Evolutionary conservation across 805 yeast genomes (phyloP).

Genomic region (Starmerella etchellsii): DNA sequence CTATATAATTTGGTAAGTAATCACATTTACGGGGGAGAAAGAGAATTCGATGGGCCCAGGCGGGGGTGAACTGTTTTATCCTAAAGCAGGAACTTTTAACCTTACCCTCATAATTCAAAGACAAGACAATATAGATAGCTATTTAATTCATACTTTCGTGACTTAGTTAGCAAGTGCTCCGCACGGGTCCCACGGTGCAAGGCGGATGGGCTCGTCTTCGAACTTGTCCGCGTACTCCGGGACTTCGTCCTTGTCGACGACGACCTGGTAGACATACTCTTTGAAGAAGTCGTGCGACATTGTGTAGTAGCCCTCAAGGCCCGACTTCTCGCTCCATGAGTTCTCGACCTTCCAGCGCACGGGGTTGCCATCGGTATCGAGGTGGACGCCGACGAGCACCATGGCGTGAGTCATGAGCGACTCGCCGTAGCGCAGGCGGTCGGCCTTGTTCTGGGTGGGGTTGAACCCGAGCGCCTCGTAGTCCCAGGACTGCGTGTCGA

Average conservation of each 20-base stretch:
- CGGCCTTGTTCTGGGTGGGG: slow-evolving; percentile 44
- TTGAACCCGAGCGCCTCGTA: slow-evolving; percentile 39
- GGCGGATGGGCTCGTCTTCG: slow-evolving; percentile 39
- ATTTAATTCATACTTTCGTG: not conserved
- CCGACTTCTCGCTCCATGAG: slow-evolving; percentile 62
- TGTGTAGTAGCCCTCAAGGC: slow-evolving; percentile 53
- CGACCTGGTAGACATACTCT: slow-evolving; percentile 63
- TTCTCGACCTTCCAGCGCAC: slow-evolving; percentile 62
- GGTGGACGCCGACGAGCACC: slow-evolving; percentile 70
- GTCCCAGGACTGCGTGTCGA: slow-evolving; percentile 61
- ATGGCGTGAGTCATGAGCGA: slow-evolving; percentile 85
- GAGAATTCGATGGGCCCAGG: too few species aligned
- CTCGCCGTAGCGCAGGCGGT: slow-evolving; percentile 56
- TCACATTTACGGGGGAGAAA: too few species aligned
- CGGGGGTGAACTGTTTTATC: too few species aligned
- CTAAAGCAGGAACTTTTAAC: too few species aligned
- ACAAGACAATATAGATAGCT: too few species aligned
- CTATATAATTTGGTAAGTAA: not conserved
- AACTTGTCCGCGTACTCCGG: slow-evolving; percentile 31
- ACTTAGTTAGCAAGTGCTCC: slow-evolving; percentile 47
- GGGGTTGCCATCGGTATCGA: slow-evolving; percentile 49
- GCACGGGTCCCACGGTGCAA: slow-evolving; percentile 72
- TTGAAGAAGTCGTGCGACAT: slow-evolving; percentile 66
- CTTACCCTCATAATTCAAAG: too few species aligned
- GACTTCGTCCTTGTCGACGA: slow-evolving; percentile 42